A percentile compares a stretch with the other conserved stretches of the same genome.
These are phyloP conservation scores for Metarhizium humberi DNA, from an alignment of 2,329 filamentous ascomycete species.

Conservation along the genomic window DNA sequence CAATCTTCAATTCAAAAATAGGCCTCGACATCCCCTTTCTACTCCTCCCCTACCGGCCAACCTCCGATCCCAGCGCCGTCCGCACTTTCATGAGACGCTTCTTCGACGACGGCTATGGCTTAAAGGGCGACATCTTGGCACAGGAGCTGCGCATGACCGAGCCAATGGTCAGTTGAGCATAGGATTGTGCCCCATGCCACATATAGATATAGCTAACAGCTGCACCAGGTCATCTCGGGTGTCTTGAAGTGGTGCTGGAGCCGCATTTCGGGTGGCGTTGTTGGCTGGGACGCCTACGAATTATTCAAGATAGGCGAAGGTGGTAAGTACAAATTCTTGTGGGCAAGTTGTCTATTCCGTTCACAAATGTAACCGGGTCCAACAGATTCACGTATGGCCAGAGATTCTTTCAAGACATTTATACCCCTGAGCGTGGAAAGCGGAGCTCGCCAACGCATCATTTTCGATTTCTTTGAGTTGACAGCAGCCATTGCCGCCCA, in stretches of 20 bases:
- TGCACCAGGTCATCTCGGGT: constrained; percentile 70
- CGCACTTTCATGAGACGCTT: constrained; percentile 89
- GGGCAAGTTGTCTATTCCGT: background rate
- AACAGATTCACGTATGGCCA: constrained; percentile 79
- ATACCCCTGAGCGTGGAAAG: constrained; percentile 91
- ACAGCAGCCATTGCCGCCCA: constrained; percentile 85
- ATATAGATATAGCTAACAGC: background rate
- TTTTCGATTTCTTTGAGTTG: constrained; percentile 94
- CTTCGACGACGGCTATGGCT: constrained; percentile 61
- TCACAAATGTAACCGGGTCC: constrained; percentile 2
- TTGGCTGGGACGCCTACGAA: constrained; percentile 96
- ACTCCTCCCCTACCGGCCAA: constrained; percentile 86
- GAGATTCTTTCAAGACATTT: constrained; percentile 92
- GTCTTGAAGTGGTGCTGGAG: constrained; percentile 99
- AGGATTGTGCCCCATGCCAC: background rate
- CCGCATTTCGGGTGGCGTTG: constrained; percentile 78
- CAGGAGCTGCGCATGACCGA: constrained; percentile 90
- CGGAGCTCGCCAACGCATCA: constrained; percentile 74
- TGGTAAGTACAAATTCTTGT: constrained; percentile 43
- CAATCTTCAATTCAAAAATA: constrained; percentile 25
- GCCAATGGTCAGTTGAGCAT: constrained; percentile 62
- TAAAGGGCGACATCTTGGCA: constrained; percentile 60
- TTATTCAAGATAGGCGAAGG: constrained; percentile 90
- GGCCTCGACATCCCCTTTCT: constrained; percentile 87
- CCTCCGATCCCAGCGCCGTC: constrained; percentile 83